phyloP scores from a whole-genome alignment of 129 eudicot species.

The Silybum marianum region DNA sequence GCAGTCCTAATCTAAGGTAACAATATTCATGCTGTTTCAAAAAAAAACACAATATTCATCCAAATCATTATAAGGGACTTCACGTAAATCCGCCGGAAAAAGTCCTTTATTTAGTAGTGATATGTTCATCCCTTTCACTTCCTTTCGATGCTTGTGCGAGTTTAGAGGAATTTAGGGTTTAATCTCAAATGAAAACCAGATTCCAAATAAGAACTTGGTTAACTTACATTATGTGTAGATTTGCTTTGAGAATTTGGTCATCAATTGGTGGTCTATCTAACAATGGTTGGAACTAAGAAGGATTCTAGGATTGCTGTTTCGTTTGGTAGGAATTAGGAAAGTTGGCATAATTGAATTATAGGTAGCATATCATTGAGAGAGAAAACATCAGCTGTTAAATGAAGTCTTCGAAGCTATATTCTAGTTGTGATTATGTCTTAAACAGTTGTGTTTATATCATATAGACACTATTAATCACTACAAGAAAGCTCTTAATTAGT shows the following conservation, averaged over 20 bases:
- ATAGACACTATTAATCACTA: no score
- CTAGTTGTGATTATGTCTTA: no score
- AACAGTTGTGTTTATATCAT: no score
- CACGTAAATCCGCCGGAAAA: no score
- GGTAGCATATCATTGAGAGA: no score
- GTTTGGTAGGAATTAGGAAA: no score
- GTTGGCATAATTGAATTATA: no score
- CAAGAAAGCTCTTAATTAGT: no score
- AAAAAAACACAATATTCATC: background rate
- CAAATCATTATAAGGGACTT: background rate
- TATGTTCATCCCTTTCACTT: background rate
- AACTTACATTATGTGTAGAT: background rate
- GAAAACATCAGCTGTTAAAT: no score
- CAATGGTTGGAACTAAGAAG: background rate
- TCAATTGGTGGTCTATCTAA: background rate
- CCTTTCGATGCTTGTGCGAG: background rate
- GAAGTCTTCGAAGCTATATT: no score
- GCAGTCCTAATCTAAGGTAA: conserved; percentile 17
- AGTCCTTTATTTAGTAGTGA: no score
- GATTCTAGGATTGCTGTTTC: background rate
- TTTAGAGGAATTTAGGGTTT: background rate
- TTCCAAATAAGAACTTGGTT: background rate
- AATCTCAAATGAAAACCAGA: background rate
- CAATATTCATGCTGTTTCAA: no score
- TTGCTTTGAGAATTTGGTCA: background rate